A percentile compares a stretch with the other conserved stretches of the same genome.
phyloP scores from a whole-genome alignment of 2,329 filamentous ascomycete genomes.

The Colletotrichum paranaense region DNA sequence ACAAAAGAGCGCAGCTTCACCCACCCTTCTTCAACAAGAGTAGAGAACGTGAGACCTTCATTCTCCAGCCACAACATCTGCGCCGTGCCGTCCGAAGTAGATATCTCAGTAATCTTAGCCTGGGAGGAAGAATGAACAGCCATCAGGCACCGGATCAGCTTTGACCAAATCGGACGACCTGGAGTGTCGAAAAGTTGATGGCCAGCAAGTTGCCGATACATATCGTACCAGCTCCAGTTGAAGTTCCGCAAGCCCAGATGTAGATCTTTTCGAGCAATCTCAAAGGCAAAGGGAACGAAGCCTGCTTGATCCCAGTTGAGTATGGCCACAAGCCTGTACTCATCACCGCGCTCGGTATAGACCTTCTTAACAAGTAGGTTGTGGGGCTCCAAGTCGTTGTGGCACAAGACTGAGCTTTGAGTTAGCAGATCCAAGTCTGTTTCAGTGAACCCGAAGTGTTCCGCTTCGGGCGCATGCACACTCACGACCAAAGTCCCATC shows the following conservation, averaged over 20 bases:
- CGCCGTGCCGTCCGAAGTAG: neutral
- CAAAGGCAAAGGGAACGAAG: conserved; percentile 11
- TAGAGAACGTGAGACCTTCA: neutral
- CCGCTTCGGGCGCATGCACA: neutral
- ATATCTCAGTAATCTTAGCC: neutral
- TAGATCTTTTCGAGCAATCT: neutral
- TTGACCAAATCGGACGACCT: neutral
- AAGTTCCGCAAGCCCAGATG: conserved; percentile 3
- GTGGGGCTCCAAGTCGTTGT: conserved; percentile 24
- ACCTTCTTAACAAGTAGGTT: conserved; percentile 2
- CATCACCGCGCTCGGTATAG: neutral
- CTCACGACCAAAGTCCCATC: neutral
- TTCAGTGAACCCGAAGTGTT: neutral
- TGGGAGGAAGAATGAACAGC: neutral
- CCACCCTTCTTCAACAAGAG: neutral
- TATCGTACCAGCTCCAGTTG: conserved; percentile 13
- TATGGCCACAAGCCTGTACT: neutral
- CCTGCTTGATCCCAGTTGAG: conserved; percentile 14
- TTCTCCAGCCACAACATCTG: conserved; percentile 1
- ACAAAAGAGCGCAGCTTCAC: neutral
- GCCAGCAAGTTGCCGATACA: neutral
- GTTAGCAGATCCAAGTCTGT: neutral
- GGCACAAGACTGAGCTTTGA: neutral
- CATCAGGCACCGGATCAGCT: neutral
- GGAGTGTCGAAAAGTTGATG: neutral